phyloP scores from a whole-genome alignment of 306 rosid genomes.

The Castanea mollissima region DNA sequence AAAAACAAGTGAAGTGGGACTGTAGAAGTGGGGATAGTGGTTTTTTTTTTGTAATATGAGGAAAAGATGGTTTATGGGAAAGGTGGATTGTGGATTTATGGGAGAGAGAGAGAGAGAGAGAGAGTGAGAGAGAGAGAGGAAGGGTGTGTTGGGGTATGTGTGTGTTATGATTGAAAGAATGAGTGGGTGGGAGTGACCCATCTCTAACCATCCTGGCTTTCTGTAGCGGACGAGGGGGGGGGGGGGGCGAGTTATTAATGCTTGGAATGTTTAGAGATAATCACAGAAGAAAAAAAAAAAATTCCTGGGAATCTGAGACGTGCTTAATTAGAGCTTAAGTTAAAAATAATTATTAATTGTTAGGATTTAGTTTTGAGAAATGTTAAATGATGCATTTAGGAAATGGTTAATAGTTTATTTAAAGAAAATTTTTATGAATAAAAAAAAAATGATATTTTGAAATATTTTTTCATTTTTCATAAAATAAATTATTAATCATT shows the following conservation, averaged over 20 bases:
- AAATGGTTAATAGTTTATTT: too few relatives aligned
- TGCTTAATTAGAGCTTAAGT: background rate
- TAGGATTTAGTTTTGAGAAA: too few relatives aligned
- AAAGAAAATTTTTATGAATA: too few relatives aligned
- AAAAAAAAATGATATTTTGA: too few relatives aligned
- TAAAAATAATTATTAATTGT: too few relatives aligned
- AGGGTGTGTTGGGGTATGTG: constrained; percentile 4
- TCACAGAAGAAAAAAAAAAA: background rate
- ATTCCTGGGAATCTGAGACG: background rate
- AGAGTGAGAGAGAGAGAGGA: constrained; percentile 16
- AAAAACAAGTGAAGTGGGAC: constrained; percentile 42
- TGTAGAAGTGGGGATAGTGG: constrained; percentile 36
- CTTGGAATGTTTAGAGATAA: constrained; percentile 47
- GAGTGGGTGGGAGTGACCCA: constrained; percentile 91
- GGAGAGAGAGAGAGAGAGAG: constrained; percentile 37
- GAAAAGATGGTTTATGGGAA: constrained; percentile 54
- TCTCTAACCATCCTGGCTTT: constrained; percentile 54
- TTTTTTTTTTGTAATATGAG: constrained; percentile 22
- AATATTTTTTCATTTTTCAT: too few relatives aligned
- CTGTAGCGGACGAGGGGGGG: constrained; percentile 95
- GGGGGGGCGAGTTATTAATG: constrained; percentile 71
- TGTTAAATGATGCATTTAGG: too few relatives aligned
- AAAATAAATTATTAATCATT: too few relatives aligned
- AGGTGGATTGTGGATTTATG: constrained; percentile 32
- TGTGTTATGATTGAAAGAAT: constrained; percentile 80